phyloP scores from a whole-genome alignment of 176 grass and related monocot genomes.

The Carex parvula region DNA sequence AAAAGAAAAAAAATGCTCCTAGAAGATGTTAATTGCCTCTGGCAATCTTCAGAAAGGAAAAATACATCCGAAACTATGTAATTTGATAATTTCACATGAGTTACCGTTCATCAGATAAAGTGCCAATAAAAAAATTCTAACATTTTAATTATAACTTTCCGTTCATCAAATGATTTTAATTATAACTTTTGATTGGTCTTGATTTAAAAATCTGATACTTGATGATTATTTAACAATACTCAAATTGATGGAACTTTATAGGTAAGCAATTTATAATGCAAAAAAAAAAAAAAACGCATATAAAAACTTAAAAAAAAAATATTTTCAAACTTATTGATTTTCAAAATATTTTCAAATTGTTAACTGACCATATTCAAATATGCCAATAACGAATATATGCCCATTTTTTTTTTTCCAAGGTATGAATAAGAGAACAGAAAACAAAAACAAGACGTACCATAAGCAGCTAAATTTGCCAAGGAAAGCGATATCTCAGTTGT shows the following conservation, averaged over 20 bases:
- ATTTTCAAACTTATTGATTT: background rate
- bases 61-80: background rate
- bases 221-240: no score
- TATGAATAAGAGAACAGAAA: background rate
- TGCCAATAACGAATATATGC: background rate
- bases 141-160: background rate
- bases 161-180: no score
- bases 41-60: background rate
- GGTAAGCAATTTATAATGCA: background rate
- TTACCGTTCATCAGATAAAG: background rate
- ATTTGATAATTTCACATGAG: background rate
- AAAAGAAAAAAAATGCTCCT: no score
- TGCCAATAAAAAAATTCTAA: background rate
- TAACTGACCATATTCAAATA: background rate
- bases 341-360: background rate
- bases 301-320: background rate
- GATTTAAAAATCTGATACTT: no score
- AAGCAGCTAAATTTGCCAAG: background rate
- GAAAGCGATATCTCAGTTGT: background rate
- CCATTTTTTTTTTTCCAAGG: background rate
- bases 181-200: no score
- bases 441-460: background rate
- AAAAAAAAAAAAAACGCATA: background rate
- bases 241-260: background rate
- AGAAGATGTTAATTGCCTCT: background rate